Conservation (phyloP, 257 asterid species). For the Apocynum venetum region DNA sequence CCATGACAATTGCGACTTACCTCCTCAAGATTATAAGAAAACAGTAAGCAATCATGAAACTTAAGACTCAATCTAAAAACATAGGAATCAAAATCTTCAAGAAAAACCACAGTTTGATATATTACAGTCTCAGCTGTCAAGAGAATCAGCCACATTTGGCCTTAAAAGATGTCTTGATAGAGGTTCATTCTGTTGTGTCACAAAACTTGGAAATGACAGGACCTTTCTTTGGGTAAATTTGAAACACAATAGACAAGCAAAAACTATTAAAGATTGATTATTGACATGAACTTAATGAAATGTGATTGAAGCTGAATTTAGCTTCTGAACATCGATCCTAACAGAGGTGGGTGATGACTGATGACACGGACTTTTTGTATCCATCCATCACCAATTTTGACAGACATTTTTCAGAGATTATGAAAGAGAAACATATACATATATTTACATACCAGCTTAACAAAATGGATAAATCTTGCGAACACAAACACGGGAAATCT, state of each 20-base stretch:
- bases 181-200: too few relatives aligned
- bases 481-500: not conserved
- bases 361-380: not conserved
- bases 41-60: not conserved
- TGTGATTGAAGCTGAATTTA: not conserved
- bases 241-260: too few relatives aligned
- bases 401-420: not conserved
- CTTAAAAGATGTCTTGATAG: too few relatives aligned
- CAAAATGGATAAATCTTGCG: not conserved
- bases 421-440: not conserved
- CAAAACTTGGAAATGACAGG: too few relatives aligned
- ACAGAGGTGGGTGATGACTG: not conserved
- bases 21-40: not conserved
- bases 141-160: not conserved
- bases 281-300: not conserved
- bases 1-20: not conserved
- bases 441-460: not conserved
- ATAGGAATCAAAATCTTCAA: too few relatives aligned
- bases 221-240: too few relatives aligned
- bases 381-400: not conserved
- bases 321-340: not conserved
- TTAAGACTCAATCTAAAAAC: too few relatives aligned
- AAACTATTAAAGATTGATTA: not conserved
- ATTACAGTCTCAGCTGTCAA: too few relatives aligned
- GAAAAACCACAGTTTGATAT: too few relatives aligned